Evolutionary conservation across 768 basidiomycete species (phyloP).

Genomic region (Leccinellum luteum): DNA sequence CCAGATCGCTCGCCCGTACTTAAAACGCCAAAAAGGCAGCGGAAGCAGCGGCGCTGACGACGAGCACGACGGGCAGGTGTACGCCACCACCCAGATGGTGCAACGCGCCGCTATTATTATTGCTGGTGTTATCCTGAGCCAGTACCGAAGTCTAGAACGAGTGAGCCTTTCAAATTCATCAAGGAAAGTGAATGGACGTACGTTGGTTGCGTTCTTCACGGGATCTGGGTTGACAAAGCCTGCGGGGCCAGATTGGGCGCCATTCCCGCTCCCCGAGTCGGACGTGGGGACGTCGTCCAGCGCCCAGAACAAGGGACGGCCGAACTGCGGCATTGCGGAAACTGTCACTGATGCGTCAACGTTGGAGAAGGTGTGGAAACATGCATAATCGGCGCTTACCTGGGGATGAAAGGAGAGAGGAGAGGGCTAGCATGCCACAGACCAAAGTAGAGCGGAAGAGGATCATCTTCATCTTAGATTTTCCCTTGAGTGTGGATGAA

Average conservation of each 20-base stretch:
- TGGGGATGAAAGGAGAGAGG: slow-evolving; percentile 12
- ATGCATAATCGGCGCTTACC: slow-evolving; percentile 7
- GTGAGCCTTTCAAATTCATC: not conserved
- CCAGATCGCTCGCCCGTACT: not conserved
- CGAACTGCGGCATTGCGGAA: slow-evolving; percentile 22
- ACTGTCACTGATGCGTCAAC: not conserved
- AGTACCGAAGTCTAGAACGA: not conserved
- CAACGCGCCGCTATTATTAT: slow-evolving; percentile 12
- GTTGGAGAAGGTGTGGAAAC: not conserved
- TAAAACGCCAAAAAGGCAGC: not conserved
- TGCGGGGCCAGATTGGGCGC: not conserved
- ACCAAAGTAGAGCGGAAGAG: slow-evolving; percentile 20
- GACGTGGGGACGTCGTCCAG: slow-evolving; percentile 6
- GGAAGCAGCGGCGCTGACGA: slow-evolving; percentile 4
- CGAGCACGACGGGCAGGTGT: not conserved
- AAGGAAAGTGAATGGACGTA: not conserved
- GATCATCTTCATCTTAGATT: slow-evolving; percentile 17
- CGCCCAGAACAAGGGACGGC: slow-evolving; percentile 9
- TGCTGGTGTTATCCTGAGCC: not conserved
- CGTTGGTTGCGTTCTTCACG: not conserved
- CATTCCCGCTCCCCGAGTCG: not conserved
- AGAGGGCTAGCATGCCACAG: slow-evolving; percentile 6
- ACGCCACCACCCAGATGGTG: slow-evolving; percentile 5
- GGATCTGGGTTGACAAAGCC: not conserved
- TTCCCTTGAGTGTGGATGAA: not conserved